Base-by-base conservation (phyloP, 1,284 basidiomycete genomes). In the Trichosporon sp. region DNA sequence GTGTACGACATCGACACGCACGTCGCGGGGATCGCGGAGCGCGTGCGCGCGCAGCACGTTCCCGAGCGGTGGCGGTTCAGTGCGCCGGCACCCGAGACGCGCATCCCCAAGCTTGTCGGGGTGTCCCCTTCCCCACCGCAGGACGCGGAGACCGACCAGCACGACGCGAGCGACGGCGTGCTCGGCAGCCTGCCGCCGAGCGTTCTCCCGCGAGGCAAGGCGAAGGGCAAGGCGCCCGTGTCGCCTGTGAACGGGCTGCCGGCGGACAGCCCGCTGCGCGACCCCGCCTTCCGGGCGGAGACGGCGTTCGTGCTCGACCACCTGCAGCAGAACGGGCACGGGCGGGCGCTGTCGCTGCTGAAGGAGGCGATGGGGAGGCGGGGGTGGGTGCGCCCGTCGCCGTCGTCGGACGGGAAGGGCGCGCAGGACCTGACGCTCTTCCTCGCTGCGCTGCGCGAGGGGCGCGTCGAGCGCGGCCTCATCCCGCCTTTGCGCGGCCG, bases 1-100 rank as follows among this genome's bases (percentile, higher is more conserved):
- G 86, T 85, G 75, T 97, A 89, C 80, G 93, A 95, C 80, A 95
- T 98, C 77, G 90, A 92, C 68, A 87, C 89, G 66, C 88, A 93
- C 76, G 90, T 91, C 23, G 65, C 69, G 32, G 72, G 76, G 56
- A 75, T 77, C 29, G 75, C 75, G 34, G 74, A 64, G 32, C 31
- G 32, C 15, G 74, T 34, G 72, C 77, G 18, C 18, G 31, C n/a
- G 7, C 29, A 38, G 27, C 53, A 67, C 15, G 31, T 18, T 3
- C 58, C 60, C 15, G 44, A 51, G 65, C 58, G 31, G 18, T 56
- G 38, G n/a, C 29, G 6, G 2, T 72, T 72, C 65, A 62, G 62
- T 8, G 65, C n/a, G 5, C 44, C 62, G n/a, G 47, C 66, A 4
- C n/a, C 9, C 8, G 18, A 29, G 25, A 60, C 32, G 1, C 11